phyloP scores from a whole-genome alignment of 768 basidiomycete genomes.

The Mycena floridula region DNA sequence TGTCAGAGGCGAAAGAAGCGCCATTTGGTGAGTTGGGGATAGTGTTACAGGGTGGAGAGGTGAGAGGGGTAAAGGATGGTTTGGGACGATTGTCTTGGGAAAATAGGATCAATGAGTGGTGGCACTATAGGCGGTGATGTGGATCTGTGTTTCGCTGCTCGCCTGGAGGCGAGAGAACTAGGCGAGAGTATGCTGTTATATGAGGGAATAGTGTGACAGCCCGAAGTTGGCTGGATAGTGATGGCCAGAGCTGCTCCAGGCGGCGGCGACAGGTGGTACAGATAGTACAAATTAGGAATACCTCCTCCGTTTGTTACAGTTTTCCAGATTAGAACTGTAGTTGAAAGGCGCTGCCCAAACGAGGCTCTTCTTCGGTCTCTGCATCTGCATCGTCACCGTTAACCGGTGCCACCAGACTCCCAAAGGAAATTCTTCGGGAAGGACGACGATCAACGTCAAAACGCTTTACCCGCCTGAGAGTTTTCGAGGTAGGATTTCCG shows the following conservation, averaged over 20 bases:
- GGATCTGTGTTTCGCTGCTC: neutral
- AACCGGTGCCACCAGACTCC: conserved; percentile 34
- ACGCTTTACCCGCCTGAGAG: conserved; percentile 45
- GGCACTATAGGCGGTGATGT: too few relatives aligned
- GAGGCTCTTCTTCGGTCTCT: conserved; percentile 26
- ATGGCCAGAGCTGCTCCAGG: neutral
- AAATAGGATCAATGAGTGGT: neutral
- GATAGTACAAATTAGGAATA: too few relatives aligned
- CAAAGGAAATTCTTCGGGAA: conserved; percentile 63
- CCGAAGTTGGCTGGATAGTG: neutral
- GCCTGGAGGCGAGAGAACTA: neutral
- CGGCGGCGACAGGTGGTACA: conserved; percentile 15
- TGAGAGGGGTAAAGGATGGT: neutral
- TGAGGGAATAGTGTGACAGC: neutral
- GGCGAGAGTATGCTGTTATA: conserved; percentile 1
- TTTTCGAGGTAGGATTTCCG: conserved; percentile 26
- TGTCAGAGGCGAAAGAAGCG: conserved; percentile 8
- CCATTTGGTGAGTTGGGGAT: conserved; percentile 3
- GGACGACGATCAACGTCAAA: too few relatives aligned
- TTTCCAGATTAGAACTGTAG: too few relatives aligned
- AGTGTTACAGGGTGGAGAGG: neutral
- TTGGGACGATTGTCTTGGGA: neutral
- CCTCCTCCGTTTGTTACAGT: too few relatives aligned
- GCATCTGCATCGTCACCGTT: conserved; percentile 32
- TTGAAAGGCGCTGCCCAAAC: conserved; percentile 71